phyloP scores from a whole-genome alignment of 805 yeast species.

The Cyberlindnera japonica region DNA sequence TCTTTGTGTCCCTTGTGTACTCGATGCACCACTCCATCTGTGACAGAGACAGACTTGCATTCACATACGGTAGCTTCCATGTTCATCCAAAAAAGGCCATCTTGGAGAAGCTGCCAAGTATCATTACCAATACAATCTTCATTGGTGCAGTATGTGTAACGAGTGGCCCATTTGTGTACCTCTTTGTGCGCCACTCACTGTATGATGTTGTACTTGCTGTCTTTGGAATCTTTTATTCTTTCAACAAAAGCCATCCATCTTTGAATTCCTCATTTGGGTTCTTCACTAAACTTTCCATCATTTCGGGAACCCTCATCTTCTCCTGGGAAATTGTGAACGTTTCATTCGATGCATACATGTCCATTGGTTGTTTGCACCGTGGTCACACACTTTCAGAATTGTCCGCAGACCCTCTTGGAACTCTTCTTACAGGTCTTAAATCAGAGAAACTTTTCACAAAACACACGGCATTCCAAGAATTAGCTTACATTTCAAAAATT shows the following conservation, averaged over 20 bases:
- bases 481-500: conserved; percentile 58
- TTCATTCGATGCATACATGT: conserved; percentile 59
- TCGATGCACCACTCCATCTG: conserved; percentile 47
- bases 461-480: conserved; percentile 71
- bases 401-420: conserved; percentile 58
- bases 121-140: conserved; percentile 38
- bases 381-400: conserved; percentile 57
- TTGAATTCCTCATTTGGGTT: conserved; percentile 32
- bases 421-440: conserved; percentile 60
- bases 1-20: conserved; percentile 42
- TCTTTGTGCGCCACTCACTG: conserved; percentile 37
- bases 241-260: conserved; percentile 41
- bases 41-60: conserved; percentile 52
- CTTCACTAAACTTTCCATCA: conserved; percentile 30
- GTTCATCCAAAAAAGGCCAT: conserved; percentile 36
- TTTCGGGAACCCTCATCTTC: conserved; percentile 35
- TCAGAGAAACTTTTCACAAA: conserved; percentile 48
- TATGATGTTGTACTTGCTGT: conserved; percentile 37
- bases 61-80: conserved; percentile 37
- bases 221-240: conserved; percentile 31
- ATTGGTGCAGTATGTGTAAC: conserved; percentile 31
- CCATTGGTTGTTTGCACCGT: conserved; percentile 69
- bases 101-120: conserved; percentile 24
- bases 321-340: conserved; percentile 56
- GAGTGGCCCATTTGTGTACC: conserved; percentile 38